phyloP scores from a whole-genome alignment of 768 basidiomycete genomes.

The Termitomyces sp. region DNA sequence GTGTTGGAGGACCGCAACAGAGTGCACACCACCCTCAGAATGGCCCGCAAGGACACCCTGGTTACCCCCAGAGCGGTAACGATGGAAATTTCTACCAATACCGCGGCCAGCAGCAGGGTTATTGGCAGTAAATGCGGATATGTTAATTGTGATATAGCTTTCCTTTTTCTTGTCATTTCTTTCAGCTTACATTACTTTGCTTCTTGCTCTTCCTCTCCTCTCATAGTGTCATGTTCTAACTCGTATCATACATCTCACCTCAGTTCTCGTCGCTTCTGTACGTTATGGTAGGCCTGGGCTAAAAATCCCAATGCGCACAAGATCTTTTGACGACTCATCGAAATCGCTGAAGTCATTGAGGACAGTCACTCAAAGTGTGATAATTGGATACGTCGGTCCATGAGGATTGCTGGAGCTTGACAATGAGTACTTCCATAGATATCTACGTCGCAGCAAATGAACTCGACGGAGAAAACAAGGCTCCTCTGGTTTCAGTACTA shows the following conservation, averaged over 20 bases:
- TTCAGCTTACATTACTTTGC: conserved; percentile 7
- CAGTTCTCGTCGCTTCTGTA: conserved; percentile 17
- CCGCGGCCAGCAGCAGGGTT: conserved; percentile 60
- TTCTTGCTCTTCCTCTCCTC: conserved; percentile 10
- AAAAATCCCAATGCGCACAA: conserved; percentile 11
- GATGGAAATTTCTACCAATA: conserved; percentile 73
- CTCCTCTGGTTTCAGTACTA: no score
- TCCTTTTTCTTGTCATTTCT: conserved; percentile 9
- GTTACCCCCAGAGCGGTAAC: conserved; percentile 61
- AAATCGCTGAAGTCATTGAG: no score
- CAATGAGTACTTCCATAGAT: no score
- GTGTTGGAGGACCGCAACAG: no score
- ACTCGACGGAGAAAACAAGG: no score
- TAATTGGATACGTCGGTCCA: no score
- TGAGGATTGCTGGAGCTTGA: no score
- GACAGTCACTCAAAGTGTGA: no score
- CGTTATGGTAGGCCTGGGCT: conserved; percentile 16
- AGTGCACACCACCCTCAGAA: conserved; percentile 38
- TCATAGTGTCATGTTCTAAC: conserved; percentile 13
- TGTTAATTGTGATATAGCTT: conserved; percentile 7
- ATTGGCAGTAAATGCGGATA: conserved; percentile 49
- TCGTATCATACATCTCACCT: conserved; percentile 22
- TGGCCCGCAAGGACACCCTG: conserved; percentile 54
- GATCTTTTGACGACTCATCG: conserved; percentile 7
- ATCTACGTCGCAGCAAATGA: no score